Conservation (phyloP, 202 grass and related monocot genomes). For the Hordeum pubiflorum region DNA sequence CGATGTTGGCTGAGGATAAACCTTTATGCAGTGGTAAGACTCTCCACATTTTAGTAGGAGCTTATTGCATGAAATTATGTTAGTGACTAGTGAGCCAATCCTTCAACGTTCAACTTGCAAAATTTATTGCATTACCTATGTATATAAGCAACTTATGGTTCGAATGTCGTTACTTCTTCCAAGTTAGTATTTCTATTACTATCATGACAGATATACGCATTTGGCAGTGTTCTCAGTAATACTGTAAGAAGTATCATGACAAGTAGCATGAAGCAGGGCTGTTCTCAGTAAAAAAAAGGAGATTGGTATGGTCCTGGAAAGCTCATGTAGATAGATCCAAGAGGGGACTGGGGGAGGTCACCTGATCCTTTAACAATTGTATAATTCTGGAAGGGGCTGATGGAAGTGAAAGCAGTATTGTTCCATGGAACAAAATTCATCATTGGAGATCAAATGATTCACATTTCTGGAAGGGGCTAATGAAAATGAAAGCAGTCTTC, state of each 20-base stretch:
- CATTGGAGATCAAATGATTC: too few species aligned
- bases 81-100: neutral
- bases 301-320: conserved; percentile 17
- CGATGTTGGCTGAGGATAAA: neutral
- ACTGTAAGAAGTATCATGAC: neutral
- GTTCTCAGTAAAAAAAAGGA: conserved; percentile 7
- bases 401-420: too few species aligned
- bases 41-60: neutral
- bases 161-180: neutral
- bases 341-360: conserved; percentile 17
- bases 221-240: neutral
- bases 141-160: neutral
- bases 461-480: too few species aligned
- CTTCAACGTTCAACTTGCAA: neutral
- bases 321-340: conserved; percentile 19
- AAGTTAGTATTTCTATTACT: neutral
- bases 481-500: too few species aligned
- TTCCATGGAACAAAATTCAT: too few species aligned
- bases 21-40: neutral
- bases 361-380: neutral
- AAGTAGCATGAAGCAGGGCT: neutral
- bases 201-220: neutral
- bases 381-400: too few species aligned
- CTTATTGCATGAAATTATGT: neutral
- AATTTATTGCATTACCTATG: neutral